phyloP scores from a whole-genome alignment of 768 basidiomycete species.

The Gyrodon lividus region DNA sequence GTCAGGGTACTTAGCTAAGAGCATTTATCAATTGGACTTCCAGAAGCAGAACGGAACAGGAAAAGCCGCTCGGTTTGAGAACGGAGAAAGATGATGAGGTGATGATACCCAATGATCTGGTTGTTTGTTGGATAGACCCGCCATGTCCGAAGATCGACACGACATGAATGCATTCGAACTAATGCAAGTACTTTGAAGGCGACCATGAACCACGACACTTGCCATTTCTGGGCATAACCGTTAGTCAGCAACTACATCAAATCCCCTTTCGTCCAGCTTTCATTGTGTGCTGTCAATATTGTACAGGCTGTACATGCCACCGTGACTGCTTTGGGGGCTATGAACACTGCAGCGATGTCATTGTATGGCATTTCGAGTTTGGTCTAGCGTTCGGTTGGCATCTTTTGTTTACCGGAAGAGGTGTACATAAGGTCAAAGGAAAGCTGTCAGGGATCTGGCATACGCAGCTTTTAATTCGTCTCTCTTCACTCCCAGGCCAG shows the following conservation, averaged over 20 bases:
- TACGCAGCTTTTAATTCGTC: background rate
- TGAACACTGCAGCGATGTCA: background rate
- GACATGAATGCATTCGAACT: no score
- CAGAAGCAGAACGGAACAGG: no score
- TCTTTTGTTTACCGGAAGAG: constrained; percentile 10
- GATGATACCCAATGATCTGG: no score
- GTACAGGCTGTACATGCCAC: background rate
- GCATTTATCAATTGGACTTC: no score
- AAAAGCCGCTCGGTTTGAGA: no score
- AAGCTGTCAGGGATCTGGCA: background rate
- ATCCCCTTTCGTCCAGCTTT: background rate
- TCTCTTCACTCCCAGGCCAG: background rate
- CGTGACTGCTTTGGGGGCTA: background rate
- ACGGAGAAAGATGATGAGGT: no score
- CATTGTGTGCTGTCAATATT: background rate
- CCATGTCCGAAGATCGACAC: no score
- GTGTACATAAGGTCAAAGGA: constrained; percentile 11
- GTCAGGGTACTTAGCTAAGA: no score
- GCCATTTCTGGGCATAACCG: no score
- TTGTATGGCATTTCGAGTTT: background rate
- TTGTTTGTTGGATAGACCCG: no score
- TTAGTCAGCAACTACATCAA: background rate
- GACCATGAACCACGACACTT: no score
- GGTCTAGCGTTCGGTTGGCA: constrained; percentile 7
- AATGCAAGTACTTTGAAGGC: no score